These are phyloP conservation scores for Delphinella strobiligena DNA, from an alignment of 2,329 filamentous ascomycete species.

Conservation along the genomic window DNA sequence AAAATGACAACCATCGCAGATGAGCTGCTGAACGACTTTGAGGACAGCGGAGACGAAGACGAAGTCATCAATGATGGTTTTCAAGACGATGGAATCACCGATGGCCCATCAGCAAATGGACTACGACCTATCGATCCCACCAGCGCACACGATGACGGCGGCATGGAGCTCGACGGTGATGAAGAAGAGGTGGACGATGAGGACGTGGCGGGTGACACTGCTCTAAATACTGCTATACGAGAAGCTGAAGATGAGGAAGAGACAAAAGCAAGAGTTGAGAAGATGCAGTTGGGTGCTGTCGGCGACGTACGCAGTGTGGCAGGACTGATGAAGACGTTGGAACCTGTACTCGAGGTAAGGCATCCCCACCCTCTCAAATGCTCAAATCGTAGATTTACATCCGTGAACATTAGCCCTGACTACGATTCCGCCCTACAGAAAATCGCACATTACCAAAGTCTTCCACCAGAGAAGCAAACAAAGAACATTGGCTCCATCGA, in stretches of 20 bases:
- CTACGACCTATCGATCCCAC: conserved; percentile 9
- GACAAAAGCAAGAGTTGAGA: conserved; percentile 67
- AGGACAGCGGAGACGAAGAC: conserved; percentile 62
- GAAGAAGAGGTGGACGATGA: conserved; percentile 35
- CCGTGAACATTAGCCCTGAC: conserved; percentile 56
- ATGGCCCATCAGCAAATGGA: conserved; percentile 3
- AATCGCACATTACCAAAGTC: conserved; percentile 64
- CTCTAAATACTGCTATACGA: conserved; percentile 40
- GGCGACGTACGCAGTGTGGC: conserved; percentile 72
- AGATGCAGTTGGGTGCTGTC: conserved; percentile 62
- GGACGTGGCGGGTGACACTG: conserved; percentile 40
- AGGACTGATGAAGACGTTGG: conserved; percentile 66
- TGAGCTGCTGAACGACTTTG: conserved; percentile 84
- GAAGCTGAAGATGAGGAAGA: conserved; percentile 53
- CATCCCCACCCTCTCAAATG: conserved; percentile 14
- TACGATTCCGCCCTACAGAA: conserved; percentile 50
- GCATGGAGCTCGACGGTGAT: conserved; percentile 43
- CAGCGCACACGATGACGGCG: conserved; percentile 11
- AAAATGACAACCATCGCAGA: conserved; percentile 83
- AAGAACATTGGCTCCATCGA: conserved; percentile 70
- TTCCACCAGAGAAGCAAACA: conserved; percentile 52
- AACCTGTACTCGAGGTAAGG: conserved; percentile 73
- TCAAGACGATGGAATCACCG: conserved; percentile 12
- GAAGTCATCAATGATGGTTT: conserved; percentile 17
- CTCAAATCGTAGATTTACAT: conserved; percentile 49